Evolutionary conservation across 305 asterid species (phyloP), one percentile per base, ranked within the genome.

Genomic region (Fraxinus sp.): DNA sequence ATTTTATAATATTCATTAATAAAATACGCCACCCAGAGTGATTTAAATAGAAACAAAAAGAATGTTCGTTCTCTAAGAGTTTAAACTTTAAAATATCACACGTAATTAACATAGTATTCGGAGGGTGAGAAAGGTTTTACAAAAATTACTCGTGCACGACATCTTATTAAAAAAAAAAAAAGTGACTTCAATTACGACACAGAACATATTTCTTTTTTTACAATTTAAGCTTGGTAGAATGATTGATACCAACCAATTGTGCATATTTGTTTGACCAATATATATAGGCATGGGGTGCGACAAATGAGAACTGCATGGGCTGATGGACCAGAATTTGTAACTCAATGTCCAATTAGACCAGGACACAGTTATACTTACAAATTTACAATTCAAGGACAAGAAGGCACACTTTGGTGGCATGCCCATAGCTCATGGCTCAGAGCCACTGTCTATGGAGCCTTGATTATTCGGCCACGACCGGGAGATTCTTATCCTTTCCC

Each of bases 401-500:
- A 62, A 20, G 72, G 72, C 13, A 62, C 72, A 62, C 72, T 62
- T 24, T 64, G 72, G 72, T 64, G 72, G 72, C 72, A 64, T 8
- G 72, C 72, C 72, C 72, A 64, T 64, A 64, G 35, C 72, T 64
- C 72, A 9, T 64, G 72, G 72, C 72, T 64, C 11, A 64, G 72
- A 64, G 72, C 72, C 30, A 64, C 72, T 0, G 33, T 64, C 16
- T 64, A 64, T 64, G 72, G 72, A 64, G 72, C 72, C 14, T 26
- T 64, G 16, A 64, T 64, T 64, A 64, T 88, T 80, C 86, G 74
- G 22, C 91, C 89, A 0, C 83, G 26, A 81, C 74, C 80, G 37
- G 89, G 88, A 81, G 88, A 52, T 22, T 74, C 86, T 10, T 86
- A 86, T 74, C 91, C 91, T 2, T 88, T 88, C 77, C 41, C 89